Conservation (phyloP, 805 yeast genomes). For the Candida chauliodis region DNA sequence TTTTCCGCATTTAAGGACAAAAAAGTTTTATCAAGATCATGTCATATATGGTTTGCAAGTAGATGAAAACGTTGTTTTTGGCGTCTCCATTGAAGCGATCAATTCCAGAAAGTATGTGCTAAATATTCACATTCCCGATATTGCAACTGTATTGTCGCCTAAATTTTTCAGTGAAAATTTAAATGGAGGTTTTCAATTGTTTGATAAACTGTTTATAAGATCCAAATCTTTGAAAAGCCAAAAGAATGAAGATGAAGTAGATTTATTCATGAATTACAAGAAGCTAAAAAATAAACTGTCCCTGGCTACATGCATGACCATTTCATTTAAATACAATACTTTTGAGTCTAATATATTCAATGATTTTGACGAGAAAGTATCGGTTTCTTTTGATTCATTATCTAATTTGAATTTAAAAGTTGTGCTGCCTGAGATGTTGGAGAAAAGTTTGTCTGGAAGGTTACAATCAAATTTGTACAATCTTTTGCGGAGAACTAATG, state of each 20-base stretch:
- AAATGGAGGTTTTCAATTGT: background rate
- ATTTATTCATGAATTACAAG: conserved; percentile 2
- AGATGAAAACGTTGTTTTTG: conserved; percentile 15
- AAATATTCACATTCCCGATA: conserved; percentile 42
- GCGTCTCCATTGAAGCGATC: conserved; percentile 34
- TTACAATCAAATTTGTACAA: conserved; percentile 13
- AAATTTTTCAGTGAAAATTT: background rate
- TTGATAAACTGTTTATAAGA: background rate
- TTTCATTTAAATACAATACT: conserved; percentile 32
- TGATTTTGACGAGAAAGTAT: conserved; percentile 18
- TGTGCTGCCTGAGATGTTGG: conserved; percentile 20
- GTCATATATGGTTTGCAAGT: conserved; percentile 28
- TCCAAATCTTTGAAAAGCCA: background rate
- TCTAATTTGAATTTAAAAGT: conserved; percentile 19
- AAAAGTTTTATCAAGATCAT: conserved; percentile 25
- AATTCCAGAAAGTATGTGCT: conserved; percentile 32
- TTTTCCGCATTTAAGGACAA: conserved; percentile 29
- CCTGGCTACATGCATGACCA: conserved; percentile 29
- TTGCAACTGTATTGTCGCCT: conserved; percentile 19
- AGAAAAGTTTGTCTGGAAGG: conserved; percentile 26
- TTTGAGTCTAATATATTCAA: conserved; percentile 31
- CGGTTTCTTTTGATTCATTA: conserved; percentile 28
- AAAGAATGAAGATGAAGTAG: background rate
- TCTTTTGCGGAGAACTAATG: conserved; percentile 3
- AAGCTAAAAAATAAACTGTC: background rate